Evolutionary conservation across 2,329 filamentous ascomycete genomes (phyloP), one percentile per base, ranked within the genome.

Genomic region (Dactylellina cionopaga): DNA sequence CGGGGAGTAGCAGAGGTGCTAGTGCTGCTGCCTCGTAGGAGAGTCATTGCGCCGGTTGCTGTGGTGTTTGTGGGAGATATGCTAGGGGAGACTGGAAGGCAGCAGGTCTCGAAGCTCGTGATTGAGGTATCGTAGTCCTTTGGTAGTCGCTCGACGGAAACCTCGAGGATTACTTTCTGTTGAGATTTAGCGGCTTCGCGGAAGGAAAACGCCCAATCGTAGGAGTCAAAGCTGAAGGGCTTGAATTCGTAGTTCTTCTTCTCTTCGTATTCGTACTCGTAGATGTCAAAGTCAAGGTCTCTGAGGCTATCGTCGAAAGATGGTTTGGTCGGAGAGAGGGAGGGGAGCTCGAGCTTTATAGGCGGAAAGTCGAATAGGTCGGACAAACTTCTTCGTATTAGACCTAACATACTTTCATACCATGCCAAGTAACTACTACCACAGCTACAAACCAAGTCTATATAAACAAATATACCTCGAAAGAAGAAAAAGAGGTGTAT

Each of bases 141-240:
- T 52, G 59, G 59, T 13, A 54, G 51, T 52, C 68, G 59, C 52
- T 72, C 68, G 59, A 72, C 68, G 44, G 68, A 72, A 52, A 72
- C 68, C 33, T 72, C 44, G 39, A 72, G 68, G 44, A 72, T 25
- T 27, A 72, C 52, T 39, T 60, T 65, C 19, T 72, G 39, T 29
- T 72, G 54, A 15, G 68, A 63, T 24, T 72, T 66, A 25, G 44
- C 13, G n/a, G 68, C 52, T 33, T 72, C 68, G 59, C 59, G 59
- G 46, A 72, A 72, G 68, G 68, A 72, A 37, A 72, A 72, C 17
- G 68, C 68, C 68, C 68, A 72, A 19, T 72, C 68, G 68, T 72
- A 72, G 7, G 68, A 65, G 35, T 64, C 44, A 43, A 65, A 58
- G 39, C 39, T 51, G 33, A 49, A 29, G 33, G 39, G 2, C 13